phyloP scores from a whole-genome alignment of 208 protist genomes.

The Histomonas meleagridis region DNA sequence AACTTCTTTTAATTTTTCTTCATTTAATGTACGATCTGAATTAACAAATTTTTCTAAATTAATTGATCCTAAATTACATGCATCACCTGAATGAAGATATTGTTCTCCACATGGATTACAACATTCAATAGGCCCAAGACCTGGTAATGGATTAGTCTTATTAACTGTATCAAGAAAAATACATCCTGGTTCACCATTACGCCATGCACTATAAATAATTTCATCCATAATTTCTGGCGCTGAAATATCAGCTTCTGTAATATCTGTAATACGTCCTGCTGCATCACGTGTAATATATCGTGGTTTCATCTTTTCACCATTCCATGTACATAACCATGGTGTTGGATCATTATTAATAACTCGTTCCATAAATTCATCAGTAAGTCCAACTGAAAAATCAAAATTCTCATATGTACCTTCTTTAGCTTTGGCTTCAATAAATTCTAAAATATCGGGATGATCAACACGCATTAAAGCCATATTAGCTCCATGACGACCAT shows the following conservation, averaged over 20 bases:
- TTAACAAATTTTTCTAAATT: background rate
- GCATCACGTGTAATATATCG: conserved; percentile 25
- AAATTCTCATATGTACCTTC: background rate
- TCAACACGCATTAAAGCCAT: conserved; percentile 21
- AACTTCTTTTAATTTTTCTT: background rate
- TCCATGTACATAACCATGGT: conserved; percentile 3
- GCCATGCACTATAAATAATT: background rate
- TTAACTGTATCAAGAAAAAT: conserved; percentile 24
- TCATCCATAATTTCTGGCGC: conserved; percentile 17
- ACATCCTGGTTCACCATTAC: background rate
- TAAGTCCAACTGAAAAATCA: background rate
- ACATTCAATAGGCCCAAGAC: background rate
- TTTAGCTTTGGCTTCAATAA: background rate
- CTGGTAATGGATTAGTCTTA: background rate
- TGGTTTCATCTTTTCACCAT: background rate
- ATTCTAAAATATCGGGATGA: conserved; percentile 9
- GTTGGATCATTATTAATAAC: conserved; percentile 7
- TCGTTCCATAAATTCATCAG: background rate
- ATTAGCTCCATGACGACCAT: background rate
- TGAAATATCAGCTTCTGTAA: background rate
- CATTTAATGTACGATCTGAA: background rate
- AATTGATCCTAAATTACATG: background rate
- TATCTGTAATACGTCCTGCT: background rate
- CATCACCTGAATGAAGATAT: conserved; percentile 17
- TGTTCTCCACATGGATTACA: conserved; percentile 30